Conservation (phyloP, 2,329 filamentous ascomycete genomes). For the Fonsecaea pedrosoi region DNA sequence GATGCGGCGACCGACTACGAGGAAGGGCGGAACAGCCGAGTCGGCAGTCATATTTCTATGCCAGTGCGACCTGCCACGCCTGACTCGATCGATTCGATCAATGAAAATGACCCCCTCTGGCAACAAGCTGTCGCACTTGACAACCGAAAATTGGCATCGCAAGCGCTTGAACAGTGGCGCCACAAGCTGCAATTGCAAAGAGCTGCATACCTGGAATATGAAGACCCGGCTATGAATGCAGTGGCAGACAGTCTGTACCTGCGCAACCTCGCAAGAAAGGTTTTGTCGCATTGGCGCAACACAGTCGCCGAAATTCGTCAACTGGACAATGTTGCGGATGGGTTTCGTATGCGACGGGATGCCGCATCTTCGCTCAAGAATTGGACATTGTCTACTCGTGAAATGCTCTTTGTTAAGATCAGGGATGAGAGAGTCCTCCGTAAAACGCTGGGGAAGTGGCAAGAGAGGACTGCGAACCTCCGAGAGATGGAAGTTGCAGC, state of each 20-base stretch:
- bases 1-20: constrained; percentile 25
- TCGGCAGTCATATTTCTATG: neutral
- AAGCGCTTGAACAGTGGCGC: constrained; percentile 31
- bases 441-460: constrained; percentile 26
- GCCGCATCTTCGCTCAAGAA: constrained; percentile 22
- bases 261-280: constrained; percentile 24
- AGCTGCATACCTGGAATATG: constrained; percentile 24
- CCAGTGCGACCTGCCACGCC: constrained; percentile 6
- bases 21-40: neutral
- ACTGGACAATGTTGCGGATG: constrained; percentile 24
- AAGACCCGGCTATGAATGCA: constrained; percentile 24
- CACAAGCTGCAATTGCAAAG: constrained; percentile 21
- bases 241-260: constrained; percentile 26
- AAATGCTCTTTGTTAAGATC: constrained; percentile 27
- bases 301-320: constrained; percentile 18
- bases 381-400: constrained; percentile 32
- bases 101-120: constrained; percentile 32
- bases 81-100: constrained; percentile 23
- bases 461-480: constrained; percentile 21
- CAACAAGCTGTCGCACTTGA: constrained; percentile 33
- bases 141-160: constrained; percentile 29
- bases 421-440: constrained; percentile 19
- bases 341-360: constrained; percentile 23
- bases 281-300: constrained; percentile 27
- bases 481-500: constrained; percentile 28